Percentiles rank a stretch among this genome's conserved stretches.
Evolutionary conservation across 73 alveolate genomes (phyloP).

Genomic region (Paramecium pentaurelia): DNA sequence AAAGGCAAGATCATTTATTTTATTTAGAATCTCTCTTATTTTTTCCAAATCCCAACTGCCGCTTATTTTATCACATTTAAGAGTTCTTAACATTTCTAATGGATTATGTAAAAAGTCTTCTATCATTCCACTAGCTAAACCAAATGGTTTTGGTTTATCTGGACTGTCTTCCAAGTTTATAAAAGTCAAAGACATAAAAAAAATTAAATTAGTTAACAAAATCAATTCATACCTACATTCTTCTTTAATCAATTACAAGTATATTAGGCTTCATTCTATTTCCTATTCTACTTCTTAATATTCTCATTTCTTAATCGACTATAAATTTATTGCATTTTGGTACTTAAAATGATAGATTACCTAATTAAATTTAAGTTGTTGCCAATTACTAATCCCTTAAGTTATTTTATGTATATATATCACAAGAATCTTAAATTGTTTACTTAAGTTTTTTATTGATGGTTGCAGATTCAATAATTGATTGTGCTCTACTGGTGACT

Average conservation of each 20-base stretch:
- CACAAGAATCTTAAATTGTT: background rate
- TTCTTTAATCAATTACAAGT: background rate
- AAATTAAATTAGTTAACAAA: background rate
- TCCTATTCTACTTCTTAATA: background rate
- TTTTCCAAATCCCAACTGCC: constrained; percentile 18
- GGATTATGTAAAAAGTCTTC: constrained; percentile 1
- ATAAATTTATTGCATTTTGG: background rate
- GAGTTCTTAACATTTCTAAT: background rate
- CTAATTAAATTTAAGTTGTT: background rate
- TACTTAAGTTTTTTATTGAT: background rate
- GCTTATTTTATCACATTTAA: background rate
- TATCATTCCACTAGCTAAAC: background rate
- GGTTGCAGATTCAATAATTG: background rate
- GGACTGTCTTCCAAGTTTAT: constrained; percentile 3
- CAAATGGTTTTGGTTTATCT: background rate
- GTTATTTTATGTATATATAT: background rate
- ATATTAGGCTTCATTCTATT: background rate
- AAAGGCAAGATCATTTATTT: background rate
- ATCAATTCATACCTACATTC: background rate
- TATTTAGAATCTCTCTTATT: background rate
- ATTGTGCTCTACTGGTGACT: background rate
- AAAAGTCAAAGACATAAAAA: background rate
- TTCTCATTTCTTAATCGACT: background rate
- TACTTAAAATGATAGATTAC: background rate
- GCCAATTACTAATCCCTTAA: background rate